A percentile compares a stretch with the other conserved stretches of the same genome.
Evolutionary conservation across 2,329 filamentous ascomycete genomes (phyloP).

Genomic region (Apiospora malaysiana): DNA sequence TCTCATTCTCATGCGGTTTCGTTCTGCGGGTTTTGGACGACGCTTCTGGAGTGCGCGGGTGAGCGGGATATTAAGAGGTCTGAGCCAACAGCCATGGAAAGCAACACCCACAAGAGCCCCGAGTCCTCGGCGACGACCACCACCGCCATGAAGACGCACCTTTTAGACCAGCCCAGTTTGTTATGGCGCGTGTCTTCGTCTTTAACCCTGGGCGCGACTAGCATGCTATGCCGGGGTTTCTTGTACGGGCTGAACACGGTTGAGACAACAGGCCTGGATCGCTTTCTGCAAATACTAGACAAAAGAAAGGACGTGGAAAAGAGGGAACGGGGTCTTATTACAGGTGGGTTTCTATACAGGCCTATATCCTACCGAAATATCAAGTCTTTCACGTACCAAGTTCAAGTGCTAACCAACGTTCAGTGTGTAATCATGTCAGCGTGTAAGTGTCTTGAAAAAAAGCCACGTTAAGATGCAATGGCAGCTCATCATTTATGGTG

Average conservation of each 20-base stretch:
- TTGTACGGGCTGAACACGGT: constrained; percentile 76
- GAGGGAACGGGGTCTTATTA: constrained; percentile 80
- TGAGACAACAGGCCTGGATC: constrained; percentile 77
- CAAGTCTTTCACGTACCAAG: not conserved
- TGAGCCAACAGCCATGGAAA: not conserved
- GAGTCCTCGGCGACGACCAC: not conserved
- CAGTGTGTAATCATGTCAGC: constrained; percentile 87
- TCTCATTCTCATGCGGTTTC: not conserved
- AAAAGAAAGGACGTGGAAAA: constrained; percentile 68
- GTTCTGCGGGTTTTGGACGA: not conserved
- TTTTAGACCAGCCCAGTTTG: constrained; percentile 56
- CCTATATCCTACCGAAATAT: not conserved
- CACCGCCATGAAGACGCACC: constrained; percentile 24
- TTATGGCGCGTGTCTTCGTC: constrained; percentile 78
- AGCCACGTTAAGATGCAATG: constrained; percentile 24
- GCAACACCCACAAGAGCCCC: not conserved
- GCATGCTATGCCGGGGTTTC: constrained; percentile 74
- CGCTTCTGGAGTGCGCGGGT: not conserved
- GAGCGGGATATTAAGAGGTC: not conserved
- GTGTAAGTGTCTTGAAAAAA: constrained; percentile 67
- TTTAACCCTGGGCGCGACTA: constrained; percentile 75
- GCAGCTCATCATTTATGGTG: not conserved
- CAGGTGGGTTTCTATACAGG: constrained; percentile 60
- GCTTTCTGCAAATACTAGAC: constrained; percentile 78
- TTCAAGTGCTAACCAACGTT: constrained; percentile 26